Base-by-base conservation (phyloP, 2,329 filamentous ascomycete species). In the Dothideomycetes sp. region DNA sequence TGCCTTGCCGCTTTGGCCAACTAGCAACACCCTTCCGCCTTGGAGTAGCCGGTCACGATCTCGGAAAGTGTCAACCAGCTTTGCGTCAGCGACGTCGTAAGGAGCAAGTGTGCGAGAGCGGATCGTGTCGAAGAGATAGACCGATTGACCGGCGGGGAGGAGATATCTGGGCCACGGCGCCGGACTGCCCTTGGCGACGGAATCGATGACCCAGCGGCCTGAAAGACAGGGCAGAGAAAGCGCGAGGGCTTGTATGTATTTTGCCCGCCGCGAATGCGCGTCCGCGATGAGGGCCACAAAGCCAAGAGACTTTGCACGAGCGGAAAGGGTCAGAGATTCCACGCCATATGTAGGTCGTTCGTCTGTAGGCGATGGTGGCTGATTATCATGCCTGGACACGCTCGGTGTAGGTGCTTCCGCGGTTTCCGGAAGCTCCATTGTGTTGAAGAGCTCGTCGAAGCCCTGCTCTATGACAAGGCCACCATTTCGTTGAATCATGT, bases 201-300 rank as follows among this genome's bases (percentile, higher is more conserved):
- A 94, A 36, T 82, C 73, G 18, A 75, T 70, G 35, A 94, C 66
- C 89, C 91, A 98, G 40, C 80, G 79, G 4, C 78, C 73, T 4
- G 85, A 81, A 2, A 98, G 68, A 52, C 88, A 94, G 0, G 91
- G 91, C 0, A 98, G 63, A 1, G 85, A 86, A 1, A 98, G 73
- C 0, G 91, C 88, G 2, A 98, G 73, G 0, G 91, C 91, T 62
- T 96, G 88, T 70, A 96, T 84, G 58, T 91, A 95, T 57, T 96
- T 98, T 36, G 79, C 75, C 46, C 86, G 87, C 34, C 89, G 78
- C 5, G 84, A 91, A 57, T 94, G 83, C 4, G 77, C 75, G 53
- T 96, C 85, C 0, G 88, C 81, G 44, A 98, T 84, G 11, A 96
- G 65, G 3, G 86, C 88, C 0, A 84, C 78, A 54, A 98, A 96